Evolutionary conservation across 176 grass and related monocot species (phyloP), one percentile per base, ranked within the genome.

Genomic region (Ensete ventricosum): DNA sequence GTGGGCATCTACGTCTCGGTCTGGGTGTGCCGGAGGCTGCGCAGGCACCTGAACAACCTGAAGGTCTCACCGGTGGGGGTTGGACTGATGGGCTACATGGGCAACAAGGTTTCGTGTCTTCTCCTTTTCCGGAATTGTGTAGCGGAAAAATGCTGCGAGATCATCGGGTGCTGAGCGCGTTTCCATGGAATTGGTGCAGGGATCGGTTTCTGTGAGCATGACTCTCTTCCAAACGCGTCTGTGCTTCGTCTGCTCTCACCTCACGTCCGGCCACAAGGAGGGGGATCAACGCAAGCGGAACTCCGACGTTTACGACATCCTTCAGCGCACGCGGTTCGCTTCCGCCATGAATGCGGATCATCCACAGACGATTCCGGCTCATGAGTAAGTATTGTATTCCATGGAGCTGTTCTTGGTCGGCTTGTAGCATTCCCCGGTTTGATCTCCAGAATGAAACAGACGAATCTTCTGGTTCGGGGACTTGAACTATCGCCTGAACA

Each of bases 211-310:
- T 21, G 79, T 87, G 52, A 83, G 90, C 75, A 87, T 93, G 82
- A 81, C 90, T 49, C 77, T 89, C 71, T 89, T 87, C 73, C 87
- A 89, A 74, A 93, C 82, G 19, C 27, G 84, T 60, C 25, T 93
- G 74, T 93, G 87, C 79, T 93, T 93, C 78, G 84, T 93, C 27
- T 87, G 82, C 66, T 93, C 87, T 64, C 90, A 93, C 82, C 84
- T 89, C 3, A 82, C 84, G 22, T 93, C 90, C 26, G 90, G 84
- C 57, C 87, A 89, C 54, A 89, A 87, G 66, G 78, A 14, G 49
- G 82, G 82, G 55, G 76, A 83, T 77, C 77, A 89, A 23, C 82
- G 85, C 53, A 93, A 84, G 78, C 70, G 85, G 12, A 90, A 95
- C 22, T 68, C 76, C 48, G 73, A 88, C 29, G 85, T 88, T 19